Evolutionary conservation across 176 grass and related monocot species (phyloP), one percentile per base, ranked within the genome.

Genomic region (Eremochloa ophiuroides): DNA sequence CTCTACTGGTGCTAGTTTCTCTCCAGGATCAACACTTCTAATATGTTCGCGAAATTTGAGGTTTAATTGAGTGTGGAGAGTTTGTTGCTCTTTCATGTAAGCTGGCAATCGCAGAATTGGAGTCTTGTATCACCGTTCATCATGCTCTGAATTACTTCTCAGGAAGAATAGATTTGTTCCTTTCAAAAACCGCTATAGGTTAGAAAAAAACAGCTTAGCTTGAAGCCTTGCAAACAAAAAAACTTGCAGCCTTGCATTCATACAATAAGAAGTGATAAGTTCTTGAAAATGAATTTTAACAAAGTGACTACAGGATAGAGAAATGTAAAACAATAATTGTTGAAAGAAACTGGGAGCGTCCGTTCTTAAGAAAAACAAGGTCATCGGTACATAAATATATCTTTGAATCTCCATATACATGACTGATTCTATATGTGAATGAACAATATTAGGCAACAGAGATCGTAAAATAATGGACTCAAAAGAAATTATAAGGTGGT

Each of bases 371-470:
- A 26, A 17, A 69, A 80, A 79, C n/a, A 82, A 66, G 16, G 60
- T 37, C 62, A 51, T 82, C 30, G 26, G 66, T 90, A 90, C 74
- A 86, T 78, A 82, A 82, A 85, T 66, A 78, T 64, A 42, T 60
- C 38, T 53, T 30, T 8, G 55, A 60, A 28, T 86, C 66, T 89
- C 83, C 83, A 51, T 7, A 51, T 7, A 76, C 66, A 82, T 59
- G 75, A 72, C 33, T 43, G 47, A 74, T 86, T 78, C 82, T 67
- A 78, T 82, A 17, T 69, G 76, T 23, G 39, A 82, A 89, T 29
- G 69, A 72, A 82, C 67, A 53, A 53, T 51, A 86, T 86, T 83
- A 74, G 62, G 78, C 14, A 26, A 38, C 17, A 39, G n/a, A 46
- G 27, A 47, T 7, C 17, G 10, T 18, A 56, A 34, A 72, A 71